Conservation (phyloP, 140 eudicot species). For the Erigeron philadelphicus region DNA sequence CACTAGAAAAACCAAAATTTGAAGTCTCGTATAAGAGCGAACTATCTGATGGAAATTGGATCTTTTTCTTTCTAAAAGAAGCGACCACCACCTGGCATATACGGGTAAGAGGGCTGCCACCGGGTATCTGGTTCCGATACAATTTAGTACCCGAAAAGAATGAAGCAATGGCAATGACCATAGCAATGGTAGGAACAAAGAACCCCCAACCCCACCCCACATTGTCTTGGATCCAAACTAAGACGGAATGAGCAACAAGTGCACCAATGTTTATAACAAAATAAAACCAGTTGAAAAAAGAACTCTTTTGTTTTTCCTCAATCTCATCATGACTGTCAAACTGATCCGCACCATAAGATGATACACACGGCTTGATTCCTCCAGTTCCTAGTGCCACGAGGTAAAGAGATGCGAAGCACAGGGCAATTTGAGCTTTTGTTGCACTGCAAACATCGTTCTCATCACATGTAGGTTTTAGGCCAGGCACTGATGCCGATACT, state of each 20-base stretch:
- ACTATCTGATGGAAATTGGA: slow-evolving; percentile 38
- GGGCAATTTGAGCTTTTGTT: slow-evolving; percentile 37
- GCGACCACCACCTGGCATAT: slow-evolving; percentile 59
- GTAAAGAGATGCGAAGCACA: slow-evolving; percentile 49
- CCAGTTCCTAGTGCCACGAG: slow-evolving; percentile 61
- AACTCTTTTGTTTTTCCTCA: slow-evolving; percentile 45
- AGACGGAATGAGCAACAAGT: slow-evolving; percentile 42
- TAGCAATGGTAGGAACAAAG: slow-evolving; percentile 45
- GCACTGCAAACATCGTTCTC: slow-evolving; percentile 38
- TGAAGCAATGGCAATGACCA: slow-evolving; percentile 45
- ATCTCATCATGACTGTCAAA: slow-evolving; percentile 51
- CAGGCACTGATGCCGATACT: slow-evolving; percentile 53
- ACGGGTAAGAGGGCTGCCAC: slow-evolving; percentile 59
- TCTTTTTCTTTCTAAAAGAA: slow-evolving; percentile 36
- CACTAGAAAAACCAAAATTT: slow-evolving; percentile 24
- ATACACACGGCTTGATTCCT: slow-evolving; percentile 61
- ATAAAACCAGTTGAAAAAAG: slow-evolving; percentile 67
- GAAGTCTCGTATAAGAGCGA: slow-evolving; percentile 44
- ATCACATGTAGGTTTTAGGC: slow-evolving; percentile 51
- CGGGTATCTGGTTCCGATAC: slow-evolving; percentile 49
- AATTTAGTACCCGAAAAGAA: slow-evolving; percentile 58
- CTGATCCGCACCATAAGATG: slow-evolving; percentile 66
- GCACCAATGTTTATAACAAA: slow-evolving; percentile 58
- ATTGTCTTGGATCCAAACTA: slow-evolving; percentile 59
- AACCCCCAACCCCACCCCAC: slow-evolving; percentile 76